Percentiles rank a stretch among this genome's conserved stretches.
These are phyloP conservation scores for Lentinula raphanica DNA, from an alignment of 768 basidiomycete species.

Conservation along the genomic window DNA sequence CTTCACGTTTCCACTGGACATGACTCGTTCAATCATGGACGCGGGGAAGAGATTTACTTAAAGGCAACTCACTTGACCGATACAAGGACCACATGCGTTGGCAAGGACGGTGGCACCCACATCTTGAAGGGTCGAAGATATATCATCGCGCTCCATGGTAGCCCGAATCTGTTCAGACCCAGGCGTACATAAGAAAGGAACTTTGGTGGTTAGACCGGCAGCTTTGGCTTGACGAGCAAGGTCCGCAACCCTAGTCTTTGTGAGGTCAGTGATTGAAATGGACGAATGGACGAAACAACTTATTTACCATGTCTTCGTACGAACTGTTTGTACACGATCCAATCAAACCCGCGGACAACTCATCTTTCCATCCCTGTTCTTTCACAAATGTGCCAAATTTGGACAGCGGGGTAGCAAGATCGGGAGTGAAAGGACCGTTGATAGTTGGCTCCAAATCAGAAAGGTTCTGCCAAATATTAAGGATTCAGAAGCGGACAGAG, in stretches of 20 bases:
- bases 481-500: background rate
- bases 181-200: slow-evolving; percentile 84
- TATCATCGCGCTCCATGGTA: slow-evolving; percentile 91
- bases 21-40: slow-evolving; percentile 3
- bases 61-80: slow-evolving; percentile 69
- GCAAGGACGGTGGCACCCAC: slow-evolving; percentile 95
- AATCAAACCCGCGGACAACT: slow-evolving; percentile 86
- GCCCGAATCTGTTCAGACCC: slow-evolving; percentile 96
- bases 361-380: slow-evolving; percentile 90
- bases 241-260: slow-evolving; percentile 84
- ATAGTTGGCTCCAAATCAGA: slow-evolving; percentile 87
- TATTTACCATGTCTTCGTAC: slow-evolving; percentile 84
- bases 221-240: slow-evolving; percentile 85
- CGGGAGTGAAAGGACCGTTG: slow-evolving; percentile 97
- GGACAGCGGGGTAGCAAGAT: slow-evolving; percentile 90
- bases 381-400: slow-evolving; percentile 77
- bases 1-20: slow-evolving; percentile 84
- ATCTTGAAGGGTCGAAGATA: slow-evolving; percentile 75
- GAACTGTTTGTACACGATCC: slow-evolving; percentile 99
- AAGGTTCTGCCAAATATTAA: slow-evolving; percentile 54
- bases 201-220: slow-evolving; percentile 76
- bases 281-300: background rate
- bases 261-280: background rate
- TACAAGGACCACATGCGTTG: slow-evolving; percentile 98
- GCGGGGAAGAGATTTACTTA: background rate